Base-by-base conservation (phyloP, 495 filamentous ascomycete species). In the Xylaria telfairii region DNA sequence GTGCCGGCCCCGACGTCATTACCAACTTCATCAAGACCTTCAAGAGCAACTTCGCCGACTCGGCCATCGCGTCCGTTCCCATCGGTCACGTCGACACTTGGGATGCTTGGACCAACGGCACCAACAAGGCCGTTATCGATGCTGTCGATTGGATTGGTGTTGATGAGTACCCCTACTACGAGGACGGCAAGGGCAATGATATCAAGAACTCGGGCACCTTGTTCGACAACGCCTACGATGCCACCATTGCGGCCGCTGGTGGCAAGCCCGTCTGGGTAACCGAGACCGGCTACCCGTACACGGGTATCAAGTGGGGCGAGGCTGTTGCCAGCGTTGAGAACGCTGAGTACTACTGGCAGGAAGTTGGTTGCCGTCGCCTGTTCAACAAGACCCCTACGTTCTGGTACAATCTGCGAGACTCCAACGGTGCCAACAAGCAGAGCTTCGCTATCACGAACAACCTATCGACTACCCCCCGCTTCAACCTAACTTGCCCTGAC, bases 331-430 rank as follows among this genome's bases (percentile, higher is more conserved):
- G 83, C 69, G 69, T 81, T 28, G 81, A 80, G 54, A 93, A 93
- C 79, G 90, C 91, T 63, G 81, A 91, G 85, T 86, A 82, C 73
- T 94, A 88, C 84, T 94, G 91, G 91, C 81, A 92, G 61, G 82
- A 91, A 74, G 85, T 93, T 61, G 90, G 87, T 62, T 94, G 92
- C 87, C 83, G 80, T 66, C 77, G 78, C 74, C 84, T 92, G 65
- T 89, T 92, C 75, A 88, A 86, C 75, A 85, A 88, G 71, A 81
- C 81, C 78, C 91, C 90, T 79, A 91, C 89, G 65, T 94, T 87
- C 85, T 94, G 87, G 86, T 82, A 81, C 76, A 82, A 80, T 73
- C 80, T 83, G 44, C 77, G 79, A 53, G 84, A 83, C 73, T 84
- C 81, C 65, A 83, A 83, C 79, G 78, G 77, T 26, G 81, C 78